phyloP scores from a whole-genome alignment of 352 stramenopile species.

The Thalassiosira hispida region DNA sequence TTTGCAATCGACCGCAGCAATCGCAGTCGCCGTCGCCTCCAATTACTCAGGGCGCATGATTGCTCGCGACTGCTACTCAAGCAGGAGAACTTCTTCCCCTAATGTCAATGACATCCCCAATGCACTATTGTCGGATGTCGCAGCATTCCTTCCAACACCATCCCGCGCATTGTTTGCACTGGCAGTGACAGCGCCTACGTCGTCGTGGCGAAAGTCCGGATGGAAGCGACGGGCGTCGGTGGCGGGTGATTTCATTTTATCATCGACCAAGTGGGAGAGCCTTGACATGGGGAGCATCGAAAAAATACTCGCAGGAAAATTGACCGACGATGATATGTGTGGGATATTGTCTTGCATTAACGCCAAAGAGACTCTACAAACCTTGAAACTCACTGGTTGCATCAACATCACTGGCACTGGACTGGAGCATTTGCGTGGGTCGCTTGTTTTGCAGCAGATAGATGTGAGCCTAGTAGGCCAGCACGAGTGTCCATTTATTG shows the following conservation, averaged over 20 bases:
- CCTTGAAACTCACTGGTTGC: not conserved
- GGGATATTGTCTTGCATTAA: not conserved
- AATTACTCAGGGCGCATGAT: too few species aligned
- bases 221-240: not conserved
- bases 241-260: not conserved
- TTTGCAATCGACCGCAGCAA: too few species aligned
- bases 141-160: not conserved
- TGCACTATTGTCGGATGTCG: not conserved
- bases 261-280: not conserved
- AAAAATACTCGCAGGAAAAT: conserved; percentile 1
- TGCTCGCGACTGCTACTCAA: too few species aligned
- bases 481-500: not conserved
- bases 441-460: conserved; percentile 1
- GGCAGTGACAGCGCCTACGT: not conserved
- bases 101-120: too few species aligned
- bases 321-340: conserved; percentile 17
- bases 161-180: conserved; percentile 4
- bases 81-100: too few species aligned
- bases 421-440: conserved; percentile 24
- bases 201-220: not conserved
- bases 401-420: conserved; percentile 16
- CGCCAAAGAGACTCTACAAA: not conserved
- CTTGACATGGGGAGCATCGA: conserved; percentile 13
- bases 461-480: conserved; percentile 17
- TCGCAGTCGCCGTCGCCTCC: too few species aligned